phyloP scores from a whole-genome alignment of 768 basidiomycete species.

The Jaapia argillacea region DNA sequence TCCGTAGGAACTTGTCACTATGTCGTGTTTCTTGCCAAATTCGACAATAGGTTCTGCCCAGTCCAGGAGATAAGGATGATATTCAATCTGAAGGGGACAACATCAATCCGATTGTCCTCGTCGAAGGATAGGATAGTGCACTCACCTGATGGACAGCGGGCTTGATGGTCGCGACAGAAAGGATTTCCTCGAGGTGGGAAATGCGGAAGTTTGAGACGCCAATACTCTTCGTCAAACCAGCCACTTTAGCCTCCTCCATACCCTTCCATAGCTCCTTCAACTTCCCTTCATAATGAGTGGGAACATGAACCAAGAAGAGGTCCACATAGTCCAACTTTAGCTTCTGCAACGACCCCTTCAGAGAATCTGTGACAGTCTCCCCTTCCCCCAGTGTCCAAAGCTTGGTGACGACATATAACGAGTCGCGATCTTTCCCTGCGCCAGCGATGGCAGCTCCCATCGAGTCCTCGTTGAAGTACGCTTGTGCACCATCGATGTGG shows the following conservation, averaged over 20 bases:
- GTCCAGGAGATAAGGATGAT: slow-evolving; percentile 24
- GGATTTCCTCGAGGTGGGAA: slow-evolving; percentile 20
- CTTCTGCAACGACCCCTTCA: slow-evolving; percentile 44
- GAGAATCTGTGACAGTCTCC: slow-evolving; percentile 34
- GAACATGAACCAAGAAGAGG: slow-evolving; percentile 51
- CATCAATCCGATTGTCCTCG: not conserved
- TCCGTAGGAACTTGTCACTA: slow-evolving; percentile 16
- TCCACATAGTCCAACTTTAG: slow-evolving; percentile 48
- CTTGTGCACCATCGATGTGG: slow-evolving; percentile 58
- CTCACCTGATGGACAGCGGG: slow-evolving; percentile 27
- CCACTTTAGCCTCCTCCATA: slow-evolving; percentile 45
- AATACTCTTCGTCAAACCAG: slow-evolving; percentile 27
- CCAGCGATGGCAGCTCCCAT: slow-evolving; percentile 40
- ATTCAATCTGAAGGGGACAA: slow-evolving; percentile 24
- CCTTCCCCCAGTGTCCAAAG: slow-evolving; percentile 24
- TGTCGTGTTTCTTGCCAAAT: slow-evolving; percentile 14
- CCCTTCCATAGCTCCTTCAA: slow-evolving; percentile 46
- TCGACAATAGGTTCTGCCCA: slow-evolving; percentile 15
- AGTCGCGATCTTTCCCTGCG: slow-evolving; percentile 39
- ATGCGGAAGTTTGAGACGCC: slow-evolving; percentile 28
- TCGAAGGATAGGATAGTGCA: not conserved
- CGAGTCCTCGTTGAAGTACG: slow-evolving; percentile 44
- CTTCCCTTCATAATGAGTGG: slow-evolving; percentile 27
- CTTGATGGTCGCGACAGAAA: slow-evolving; percentile 19
- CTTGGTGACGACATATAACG: slow-evolving; percentile 58